Conservation (phyloP, 306 rosid species). For the Astragalus membranaceus region DNA sequence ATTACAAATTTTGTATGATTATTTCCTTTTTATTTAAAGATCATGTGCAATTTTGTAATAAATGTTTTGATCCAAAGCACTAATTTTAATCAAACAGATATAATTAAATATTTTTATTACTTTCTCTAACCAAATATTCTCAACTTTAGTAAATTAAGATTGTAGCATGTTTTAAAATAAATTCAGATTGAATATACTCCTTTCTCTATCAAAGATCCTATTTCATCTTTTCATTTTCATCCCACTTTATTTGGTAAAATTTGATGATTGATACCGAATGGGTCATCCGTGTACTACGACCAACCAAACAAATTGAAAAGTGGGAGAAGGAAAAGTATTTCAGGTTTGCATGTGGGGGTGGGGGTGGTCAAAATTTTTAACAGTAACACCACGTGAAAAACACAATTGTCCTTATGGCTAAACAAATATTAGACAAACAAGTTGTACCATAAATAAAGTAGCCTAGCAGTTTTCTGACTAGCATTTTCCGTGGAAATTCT, state of each 20-base stretch:
- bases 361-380: neutral
- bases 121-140: no score
- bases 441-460: no score
- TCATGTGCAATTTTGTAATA: no score
- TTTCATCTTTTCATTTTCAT: neutral
- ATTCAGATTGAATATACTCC: neutral
- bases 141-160: no score
- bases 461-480: no score
- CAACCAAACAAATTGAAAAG: neutral
- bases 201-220: neutral
- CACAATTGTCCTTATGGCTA: neutral
- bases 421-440: no score
- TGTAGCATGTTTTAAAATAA: neutral
- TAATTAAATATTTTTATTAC: no score
- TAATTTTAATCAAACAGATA: no score
- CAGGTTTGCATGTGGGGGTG: neutral
- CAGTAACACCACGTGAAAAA: neutral
- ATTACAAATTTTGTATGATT: no score
- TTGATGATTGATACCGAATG: neutral
- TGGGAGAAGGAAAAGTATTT: neutral
- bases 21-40: no score
- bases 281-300: neutral
- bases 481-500: no score
- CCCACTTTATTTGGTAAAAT: neutral
- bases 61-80: no score